Base-by-base conservation (phyloP, 257 asterid genomes). In the Linderniella brevidens region DNA sequence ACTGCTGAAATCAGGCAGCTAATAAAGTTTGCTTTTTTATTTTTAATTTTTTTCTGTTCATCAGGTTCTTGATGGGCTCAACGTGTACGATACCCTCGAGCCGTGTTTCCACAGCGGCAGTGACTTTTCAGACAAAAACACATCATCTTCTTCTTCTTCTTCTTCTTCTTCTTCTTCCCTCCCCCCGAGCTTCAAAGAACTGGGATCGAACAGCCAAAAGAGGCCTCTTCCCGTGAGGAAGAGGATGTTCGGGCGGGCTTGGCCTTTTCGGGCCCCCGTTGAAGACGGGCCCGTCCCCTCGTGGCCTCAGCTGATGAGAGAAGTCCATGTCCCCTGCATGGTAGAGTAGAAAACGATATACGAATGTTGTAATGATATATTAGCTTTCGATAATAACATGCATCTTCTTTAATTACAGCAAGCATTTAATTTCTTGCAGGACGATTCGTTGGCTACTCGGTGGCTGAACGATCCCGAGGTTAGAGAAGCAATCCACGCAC, bases 191-290 rank as follows among this genome's bases (percentile, higher is more conserved):
- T 88, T 88, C 61, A 80, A 95, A 68, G 78, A 63, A 64, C 61
- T 88, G 57, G 98, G 98, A 25, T 25, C 32, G 8, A 95, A 88
- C 72, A 88, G 93, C 13, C 74, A 80, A 44, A 80, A 80, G n/a
- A n/a, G n/a, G 74, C 93, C 93, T 44, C 68, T 78, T 53, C 79
- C 79, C 5, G 82, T 84, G 8, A 67, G 98, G 50, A 73, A 67
- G 66, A 66, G 98, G 54, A 78, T 88, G 66, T 88, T 88, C 55
- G 98, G 98, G 0, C 92, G 98, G 44, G 96, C 96, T 11, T 88
- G 98, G 98, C 98, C 98, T 37, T 58, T 68, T 40, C 67, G 90
- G 75, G 96, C 98, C 54, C 92, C 86, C 0, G 98, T 88, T 13
- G 71, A 69, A 71, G 80, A 61, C 7, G 98, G 98, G 41, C 63